Base-by-base conservation (phyloP, 495 filamentous ascomycete species). In the Parmelia sp. region DNA sequence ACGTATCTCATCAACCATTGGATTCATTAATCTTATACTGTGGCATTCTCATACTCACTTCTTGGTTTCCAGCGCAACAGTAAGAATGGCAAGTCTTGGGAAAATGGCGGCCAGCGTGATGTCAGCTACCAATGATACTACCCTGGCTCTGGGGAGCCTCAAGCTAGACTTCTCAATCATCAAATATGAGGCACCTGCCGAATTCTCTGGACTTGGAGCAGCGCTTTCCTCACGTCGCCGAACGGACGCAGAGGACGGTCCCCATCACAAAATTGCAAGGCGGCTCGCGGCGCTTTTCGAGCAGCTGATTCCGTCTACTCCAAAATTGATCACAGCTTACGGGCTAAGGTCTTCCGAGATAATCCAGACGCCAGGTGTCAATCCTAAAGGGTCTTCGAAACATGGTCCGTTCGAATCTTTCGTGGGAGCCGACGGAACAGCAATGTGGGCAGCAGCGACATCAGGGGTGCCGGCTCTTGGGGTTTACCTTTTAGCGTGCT, bases 401-500 rank as follows among this genome's bases (percentile, higher is more conserved):
- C 29, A 63, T 51, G 71, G 67, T 3, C 56, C 61, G 19, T 71
- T 72, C 64, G 66, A 61, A 21, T 47, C 23, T 58, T 45, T 49
- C 31, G 51, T 65, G 12, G 69, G 69, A 29, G 61, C 69, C n/a
- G 77, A 77, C 61, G 73, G 65, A n/a, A 76, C 74, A 3, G 67
- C 63, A 3, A 61, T 79, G 23, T 79, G 75, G 76, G 76, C 77
- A 25, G 75, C 74, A 9, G 76, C 73, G 15, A 79, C 78, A 9
- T 79, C 78, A 14, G 71, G 74, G 0, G 45, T 64, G 10, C 59
- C 49, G 7, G 69, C 75, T 11, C 67, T 80, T 21, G 62, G 67
- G 2, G 65, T 74, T 15, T 71, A 75, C 63, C 66, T 79, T 12
- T 69, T 78, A 15, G 75, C 72, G 15, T 79, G 77, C 63, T 66